Evolutionary conservation across 2,329 filamentous ascomycete genomes (phyloP).

Genomic region (Aspergillus udagawae): DNA sequence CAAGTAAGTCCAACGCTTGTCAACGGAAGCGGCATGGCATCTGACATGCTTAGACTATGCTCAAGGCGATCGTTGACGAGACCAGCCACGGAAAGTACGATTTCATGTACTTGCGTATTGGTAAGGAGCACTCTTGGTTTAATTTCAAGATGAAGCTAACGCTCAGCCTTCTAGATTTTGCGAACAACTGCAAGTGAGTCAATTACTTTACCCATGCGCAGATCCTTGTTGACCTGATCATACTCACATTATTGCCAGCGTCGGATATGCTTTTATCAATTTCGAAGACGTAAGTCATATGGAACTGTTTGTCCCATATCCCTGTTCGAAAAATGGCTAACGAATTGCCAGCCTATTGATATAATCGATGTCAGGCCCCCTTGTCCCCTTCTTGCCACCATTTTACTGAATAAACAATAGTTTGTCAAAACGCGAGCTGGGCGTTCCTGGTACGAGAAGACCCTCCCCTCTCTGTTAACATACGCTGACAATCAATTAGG

Average conservation of each 20-base stretch:
- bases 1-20: conserved; percentile 40
- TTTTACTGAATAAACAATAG: conserved; percentile 42
- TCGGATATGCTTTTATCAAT: conserved; percentile 97
- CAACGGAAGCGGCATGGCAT: not conserved
- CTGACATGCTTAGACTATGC: conserved; percentile 50
- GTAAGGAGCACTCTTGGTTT: conserved; percentile 28
- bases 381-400: conserved; percentile 12
- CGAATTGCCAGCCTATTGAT: conserved; percentile 56
- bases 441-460: conserved; percentile 56
- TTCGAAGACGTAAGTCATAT: conserved; percentile 66
- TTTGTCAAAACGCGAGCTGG: conserved; percentile 69
- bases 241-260: conserved; percentile 48
- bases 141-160: not conserved
- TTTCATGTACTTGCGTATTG: conserved; percentile 90
- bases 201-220: not conserved
- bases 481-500: conserved; percentile 44
- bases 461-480: not conserved
- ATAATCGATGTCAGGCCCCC: conserved; percentile 63
- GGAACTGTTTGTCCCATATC: not conserved
- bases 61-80: conserved; percentile 76
- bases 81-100: conserved; percentile 81
- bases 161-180: conserved; percentile 56
- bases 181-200: conserved; percentile 75
- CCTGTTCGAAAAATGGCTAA: conserved; percentile 33
- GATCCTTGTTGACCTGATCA: conserved; percentile 4